Evolutionary conservation across 805 yeast genomes (phyloP).

Genomic region (Kluyveromyces lactis): DNA sequence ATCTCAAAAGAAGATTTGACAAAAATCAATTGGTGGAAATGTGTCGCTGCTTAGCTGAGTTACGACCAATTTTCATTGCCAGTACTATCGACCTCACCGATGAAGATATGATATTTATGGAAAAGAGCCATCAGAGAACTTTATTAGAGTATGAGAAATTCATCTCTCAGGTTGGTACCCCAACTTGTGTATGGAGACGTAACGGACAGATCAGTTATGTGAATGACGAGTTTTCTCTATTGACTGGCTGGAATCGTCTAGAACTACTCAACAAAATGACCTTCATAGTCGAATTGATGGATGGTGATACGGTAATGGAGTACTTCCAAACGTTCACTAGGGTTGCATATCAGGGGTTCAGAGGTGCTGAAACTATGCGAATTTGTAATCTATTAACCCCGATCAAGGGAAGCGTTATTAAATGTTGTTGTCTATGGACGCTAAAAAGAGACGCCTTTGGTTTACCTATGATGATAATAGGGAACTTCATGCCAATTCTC

Average conservation of each 20-base stretch:
- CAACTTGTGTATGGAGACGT: conserved; percentile 91
- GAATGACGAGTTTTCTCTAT: conserved; percentile 83
- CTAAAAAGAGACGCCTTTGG: conserved; percentile 92
- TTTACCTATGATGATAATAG: conserved; percentile 93
- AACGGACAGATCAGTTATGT: conserved; percentile 94
- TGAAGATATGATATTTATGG: conserved; percentile 90
- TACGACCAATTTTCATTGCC: conserved; percentile 88
- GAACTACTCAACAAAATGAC: conserved; percentile 59
- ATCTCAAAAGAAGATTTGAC: conserved; percentile 63
- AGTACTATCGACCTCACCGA: conserved; percentile 82
- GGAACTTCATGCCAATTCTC: conserved; percentile 76
- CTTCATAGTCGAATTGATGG: conserved; percentile 74
- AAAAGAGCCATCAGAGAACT: conserved; percentile 91
- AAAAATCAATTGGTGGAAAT: conserved; percentile 64
- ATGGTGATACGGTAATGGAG: conserved; percentile 77
- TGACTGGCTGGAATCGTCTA: conserved; percentile 83
- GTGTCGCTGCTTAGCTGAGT: conserved; percentile 83
- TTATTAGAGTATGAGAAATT: conserved; percentile 81
- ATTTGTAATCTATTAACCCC: conserved; percentile 73
- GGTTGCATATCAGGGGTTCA: conserved; percentile 84
- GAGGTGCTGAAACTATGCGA: conserved; percentile 83
- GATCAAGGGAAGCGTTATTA: conserved; percentile 38
- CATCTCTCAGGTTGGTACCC: conserved; percentile 80
- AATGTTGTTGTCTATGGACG: conserved; percentile 87
- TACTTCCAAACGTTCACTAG: conserved; percentile 79